Conservation (phyloP, 345 rosid genomes). For the Fremontodendron californicum region DNA sequence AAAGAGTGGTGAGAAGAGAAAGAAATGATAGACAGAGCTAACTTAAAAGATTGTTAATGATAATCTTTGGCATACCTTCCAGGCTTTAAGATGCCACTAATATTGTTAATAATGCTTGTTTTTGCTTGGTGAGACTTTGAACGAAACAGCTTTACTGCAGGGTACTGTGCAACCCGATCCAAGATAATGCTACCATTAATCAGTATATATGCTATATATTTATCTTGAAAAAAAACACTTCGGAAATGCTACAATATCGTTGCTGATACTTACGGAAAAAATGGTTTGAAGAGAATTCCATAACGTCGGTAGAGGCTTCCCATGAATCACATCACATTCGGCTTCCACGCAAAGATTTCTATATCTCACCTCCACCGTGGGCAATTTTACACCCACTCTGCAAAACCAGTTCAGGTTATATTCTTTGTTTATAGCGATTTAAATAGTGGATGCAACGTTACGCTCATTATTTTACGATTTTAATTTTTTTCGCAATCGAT, state of each 20-base stretch:
- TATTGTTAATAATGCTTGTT: slow-evolving; percentile 47
- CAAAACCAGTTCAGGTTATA: not conserved
- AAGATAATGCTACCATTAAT: too few species aligned
- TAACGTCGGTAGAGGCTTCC: slow-evolving; percentile 72
- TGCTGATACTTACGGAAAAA: slow-evolving; percentile 39
- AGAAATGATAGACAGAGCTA: too few species aligned
- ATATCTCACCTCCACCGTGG: slow-evolving; percentile 63
- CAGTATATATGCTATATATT: too few species aligned
- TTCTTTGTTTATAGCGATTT: too few species aligned
- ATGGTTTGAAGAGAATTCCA: slow-evolving; percentile 52
- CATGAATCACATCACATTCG: slow-evolving; percentile 59
- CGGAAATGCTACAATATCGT: not conserved
- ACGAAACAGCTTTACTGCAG: slow-evolving; percentile 30
- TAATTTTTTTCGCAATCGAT: too few species aligned
- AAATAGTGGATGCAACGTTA: too few species aligned
- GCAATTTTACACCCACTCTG: slow-evolving; percentile 64
- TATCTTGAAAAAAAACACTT: not conserved
- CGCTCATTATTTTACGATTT: too few species aligned
- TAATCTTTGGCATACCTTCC: slow-evolving; percentile 43
- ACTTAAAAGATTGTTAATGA: too few species aligned
- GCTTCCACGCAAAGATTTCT: slow-evolving; percentile 53
- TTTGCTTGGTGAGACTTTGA: slow-evolving; percentile 38
- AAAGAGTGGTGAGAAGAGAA: too few species aligned
- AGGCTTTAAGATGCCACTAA: slow-evolving; percentile 55
- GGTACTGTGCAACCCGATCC: slow-evolving; percentile 26